Percentiles rank a stretch among this genome's conserved stretches.
These are phyloP conservation scores for Thalassiosira profunda DNA, from an alignment of 108 stramenopile species.

Conservation along the genomic window DNA sequence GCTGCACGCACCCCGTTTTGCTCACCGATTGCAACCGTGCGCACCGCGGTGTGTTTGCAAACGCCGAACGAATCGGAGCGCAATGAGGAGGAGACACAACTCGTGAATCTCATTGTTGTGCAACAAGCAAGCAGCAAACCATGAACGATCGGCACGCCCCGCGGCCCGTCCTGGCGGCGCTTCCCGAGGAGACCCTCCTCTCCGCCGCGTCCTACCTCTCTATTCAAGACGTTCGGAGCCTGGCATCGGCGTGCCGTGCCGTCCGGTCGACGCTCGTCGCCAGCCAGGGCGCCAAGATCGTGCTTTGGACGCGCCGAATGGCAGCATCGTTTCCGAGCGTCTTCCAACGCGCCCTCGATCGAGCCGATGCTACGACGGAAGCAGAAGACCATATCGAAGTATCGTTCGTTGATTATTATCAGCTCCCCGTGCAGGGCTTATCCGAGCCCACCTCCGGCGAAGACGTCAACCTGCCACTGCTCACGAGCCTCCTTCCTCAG, in stretches of 20 bases:
- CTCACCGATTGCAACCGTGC: too few relatives aligned
- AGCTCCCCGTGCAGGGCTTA: background rate
- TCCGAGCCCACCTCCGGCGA: too few relatives aligned
- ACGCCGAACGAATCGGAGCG: too few relatives aligned
- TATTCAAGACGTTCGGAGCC: background rate
- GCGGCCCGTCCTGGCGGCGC: too few relatives aligned
- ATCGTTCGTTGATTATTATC: slow-evolving; percentile 1
- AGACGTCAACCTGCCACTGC: slow-evolving; percentile 9
- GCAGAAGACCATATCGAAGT: background rate
- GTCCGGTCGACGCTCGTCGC: background rate
- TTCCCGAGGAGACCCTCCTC: slow-evolving; percentile 19
- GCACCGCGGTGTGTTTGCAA: too few relatives aligned
- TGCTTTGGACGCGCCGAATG: slow-evolving; percentile 12
- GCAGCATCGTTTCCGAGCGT: background rate
- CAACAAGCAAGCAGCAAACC: too few relatives aligned
- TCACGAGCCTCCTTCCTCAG: slow-evolving; percentile 10
- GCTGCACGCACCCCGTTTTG: too few relatives aligned
- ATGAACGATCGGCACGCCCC: too few relatives aligned
- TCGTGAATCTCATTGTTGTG: too few relatives aligned
- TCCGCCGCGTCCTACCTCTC: slow-evolving; percentile 12
- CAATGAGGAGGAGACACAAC: too few relatives aligned
- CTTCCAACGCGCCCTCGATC: background rate
- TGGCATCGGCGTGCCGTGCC: background rate
- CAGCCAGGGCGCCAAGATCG: background rate
- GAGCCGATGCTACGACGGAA: background rate